Percentiles rank a stretch among this genome's conserved stretches.
These are phyloP conservation scores for Coemansia sp. DNA, from an alignment of 371 early-diverging fungal genomes.

Conservation along the genomic window DNA sequence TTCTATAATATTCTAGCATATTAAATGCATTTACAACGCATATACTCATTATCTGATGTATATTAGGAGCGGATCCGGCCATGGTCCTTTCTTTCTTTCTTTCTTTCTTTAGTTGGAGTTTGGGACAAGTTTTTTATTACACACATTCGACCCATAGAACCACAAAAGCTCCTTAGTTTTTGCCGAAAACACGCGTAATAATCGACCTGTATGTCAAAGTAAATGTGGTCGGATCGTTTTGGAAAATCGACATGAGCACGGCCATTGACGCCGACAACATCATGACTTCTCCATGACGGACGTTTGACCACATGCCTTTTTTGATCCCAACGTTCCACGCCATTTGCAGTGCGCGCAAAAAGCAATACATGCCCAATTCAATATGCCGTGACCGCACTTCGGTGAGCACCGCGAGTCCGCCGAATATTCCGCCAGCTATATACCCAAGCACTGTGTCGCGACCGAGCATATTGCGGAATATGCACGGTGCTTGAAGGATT, in stretches of 20 bases:
- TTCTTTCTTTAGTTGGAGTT: too few relatives aligned
- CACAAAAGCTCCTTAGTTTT: slow-evolving; percentile 55
- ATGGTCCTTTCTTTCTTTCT: too few relatives aligned
- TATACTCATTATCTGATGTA: too few relatives aligned
- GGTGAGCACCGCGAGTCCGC: slow-evolving; percentile 68
- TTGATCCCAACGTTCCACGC: slow-evolving; percentile 63
- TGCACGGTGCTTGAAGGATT: slow-evolving; percentile 66
- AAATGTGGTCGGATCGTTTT: slow-evolving; percentile 72
- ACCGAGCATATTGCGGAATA: slow-evolving; percentile 58
- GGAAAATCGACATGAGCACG: slow-evolving; percentile 78
- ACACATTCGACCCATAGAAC: too few relatives aligned
- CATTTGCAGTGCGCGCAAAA: slow-evolving; percentile 77
- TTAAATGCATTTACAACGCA: too few relatives aligned
- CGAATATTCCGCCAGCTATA: slow-evolving; percentile 63
- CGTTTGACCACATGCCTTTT: slow-evolving; percentile 40
- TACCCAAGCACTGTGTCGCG: slow-evolving; percentile 61
- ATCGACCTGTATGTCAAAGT: slow-evolving; percentile 70
- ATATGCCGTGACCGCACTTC: slow-evolving; percentile 74
- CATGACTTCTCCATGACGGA: slow-evolving; percentile 59
- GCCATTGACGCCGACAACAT: slow-evolving; percentile 76
- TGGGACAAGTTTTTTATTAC: too few relatives aligned
- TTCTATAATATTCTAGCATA: too few relatives aligned
- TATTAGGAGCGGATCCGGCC: too few relatives aligned
- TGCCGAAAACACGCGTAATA: slow-evolving; percentile 82
- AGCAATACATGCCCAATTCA: slow-evolving; percentile 80